Evolutionary conservation across 2,329 filamentous ascomycete species (phyloP).

Genomic region (Sporothrix pseudoabietina): DNA sequence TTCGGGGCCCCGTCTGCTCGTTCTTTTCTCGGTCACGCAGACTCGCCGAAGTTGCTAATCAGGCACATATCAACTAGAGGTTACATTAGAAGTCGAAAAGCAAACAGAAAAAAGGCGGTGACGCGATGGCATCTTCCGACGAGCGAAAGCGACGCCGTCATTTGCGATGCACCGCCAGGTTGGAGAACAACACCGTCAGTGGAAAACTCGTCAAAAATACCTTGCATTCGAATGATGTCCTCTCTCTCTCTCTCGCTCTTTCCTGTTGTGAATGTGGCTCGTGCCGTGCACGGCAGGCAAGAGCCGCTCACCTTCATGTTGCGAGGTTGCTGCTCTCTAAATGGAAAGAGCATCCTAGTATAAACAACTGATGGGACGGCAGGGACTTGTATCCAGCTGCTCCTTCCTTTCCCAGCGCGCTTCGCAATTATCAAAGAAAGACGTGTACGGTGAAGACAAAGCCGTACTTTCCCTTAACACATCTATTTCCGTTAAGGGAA

Average conservation of each 20-base stretch:
- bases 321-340: not conserved
- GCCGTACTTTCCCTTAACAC: not conserved
- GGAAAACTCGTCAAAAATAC: not conserved
- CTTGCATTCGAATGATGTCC: not conserved
- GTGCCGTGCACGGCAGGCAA: not conserved
- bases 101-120: slow-evolving; percentile 4
- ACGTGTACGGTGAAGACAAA: not conserved
- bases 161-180: not conserved
- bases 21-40: not conserved
- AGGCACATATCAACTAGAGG: not conserved
- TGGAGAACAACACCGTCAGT: not conserved
- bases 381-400: not conserved
- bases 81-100: too few relatives aligned
- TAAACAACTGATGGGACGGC: not conserved
- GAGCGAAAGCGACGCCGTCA: not conserved
- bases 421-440: not conserved
- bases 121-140: slow-evolving; percentile 1
- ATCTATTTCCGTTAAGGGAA: slow-evolving; percentile 2
- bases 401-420: not conserved
- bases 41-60: too few relatives aligned
- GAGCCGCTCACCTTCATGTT: not conserved
- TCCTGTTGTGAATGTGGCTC: not conserved
- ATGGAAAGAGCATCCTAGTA: not conserved
- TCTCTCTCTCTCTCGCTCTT: not conserved
- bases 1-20: not conserved